Percentiles rank a stretch among this genome's conserved stretches.
Conservation (phyloP, 305 asterid genomes). For the Fraxinus paxiana region DNA sequence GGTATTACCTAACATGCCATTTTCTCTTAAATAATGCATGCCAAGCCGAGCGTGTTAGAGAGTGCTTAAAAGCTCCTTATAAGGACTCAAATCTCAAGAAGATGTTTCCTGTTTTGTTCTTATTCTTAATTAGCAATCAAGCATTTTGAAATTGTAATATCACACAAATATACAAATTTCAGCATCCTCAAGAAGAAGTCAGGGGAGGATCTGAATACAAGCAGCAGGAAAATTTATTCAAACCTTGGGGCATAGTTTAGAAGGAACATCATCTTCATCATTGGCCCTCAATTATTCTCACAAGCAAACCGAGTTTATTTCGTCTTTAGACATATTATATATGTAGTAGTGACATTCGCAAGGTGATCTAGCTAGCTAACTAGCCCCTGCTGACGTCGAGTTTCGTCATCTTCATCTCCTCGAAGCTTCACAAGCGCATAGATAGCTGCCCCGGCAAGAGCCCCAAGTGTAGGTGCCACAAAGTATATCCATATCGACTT, state of each 20-base stretch:
- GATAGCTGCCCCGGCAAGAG: constrained; percentile 61
- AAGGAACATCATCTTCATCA: background rate
- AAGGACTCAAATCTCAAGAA: background rate
- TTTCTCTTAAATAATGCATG: background rate
- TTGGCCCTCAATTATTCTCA: background rate
- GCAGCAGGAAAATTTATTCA: background rate
- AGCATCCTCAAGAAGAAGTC: background rate
- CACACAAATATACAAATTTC: background rate
- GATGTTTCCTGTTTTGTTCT: background rate
- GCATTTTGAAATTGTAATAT: background rate
- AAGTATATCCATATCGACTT: constrained; percentile 76
- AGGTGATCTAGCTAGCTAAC: background rate
- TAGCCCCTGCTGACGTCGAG: constrained; percentile 33
- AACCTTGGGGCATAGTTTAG: background rate
- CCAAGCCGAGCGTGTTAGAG: background rate
- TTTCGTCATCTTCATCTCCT: constrained; percentile 35
- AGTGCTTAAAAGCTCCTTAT: background rate
- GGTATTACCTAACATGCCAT: background rate
- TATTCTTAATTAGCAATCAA: background rate
- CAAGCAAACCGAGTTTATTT: background rate
- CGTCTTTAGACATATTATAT: background rate
- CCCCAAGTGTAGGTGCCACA: constrained; percentile 82
- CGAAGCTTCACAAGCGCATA: constrained; percentile 64
- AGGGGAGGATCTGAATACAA: background rate
- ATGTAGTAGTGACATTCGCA: background rate